Evolutionary conservation across 2,329 filamentous ascomycete species (phyloP), one percentile per base, ranked within the genome.

Genomic region (Cadophora gregata): DNA sequence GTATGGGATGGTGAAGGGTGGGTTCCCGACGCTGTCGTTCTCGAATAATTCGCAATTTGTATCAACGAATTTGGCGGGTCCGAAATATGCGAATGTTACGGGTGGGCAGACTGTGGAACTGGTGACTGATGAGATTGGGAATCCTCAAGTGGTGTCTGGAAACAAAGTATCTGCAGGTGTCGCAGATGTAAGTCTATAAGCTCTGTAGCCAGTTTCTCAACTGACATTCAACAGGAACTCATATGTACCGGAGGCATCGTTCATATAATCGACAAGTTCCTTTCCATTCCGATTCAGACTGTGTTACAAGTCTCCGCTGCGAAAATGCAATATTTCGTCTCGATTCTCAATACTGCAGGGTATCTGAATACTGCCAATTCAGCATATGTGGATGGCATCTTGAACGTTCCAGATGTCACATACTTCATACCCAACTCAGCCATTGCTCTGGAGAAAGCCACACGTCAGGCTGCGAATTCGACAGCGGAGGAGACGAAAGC

Each of bases 231-330:
- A 19, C 24, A 84, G 82, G 81, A 86, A 72, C 77, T 86, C 60
- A 80, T 83, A 70, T 88, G 84, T 72, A 81, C 81, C n/a, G 81
- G 84, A 61, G 85, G 85, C 29, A 78, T 84, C 33, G 82, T 89
- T 2, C 85, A 87, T 70, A 78, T 87, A 48, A 80, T 87, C 61
- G 79, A 86, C 72, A 74, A 74, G 3, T 78, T 85, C 25, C 78
- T 86, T 6, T 78, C 77, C 0, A 76, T 86, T 7, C 85, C 85
- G 0, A 12, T 66, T 9, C 33, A 45, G 33, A 48, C 66, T 4
- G 68, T 69, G 1, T 27, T 48, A 1, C 63, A 67, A 21, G 63
- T 71, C 47, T 65, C 67, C 0, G 64, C 61, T 3, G 65, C 69
- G 1, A 33, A 48, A 6, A 55, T 71, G 7, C 56, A 70, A 19